These are phyloP conservation scores for Simplicillium aogashimaense DNA, from an alignment of 2,329 filamentous ascomycete genomes.

Conservation along the genomic window DNA sequence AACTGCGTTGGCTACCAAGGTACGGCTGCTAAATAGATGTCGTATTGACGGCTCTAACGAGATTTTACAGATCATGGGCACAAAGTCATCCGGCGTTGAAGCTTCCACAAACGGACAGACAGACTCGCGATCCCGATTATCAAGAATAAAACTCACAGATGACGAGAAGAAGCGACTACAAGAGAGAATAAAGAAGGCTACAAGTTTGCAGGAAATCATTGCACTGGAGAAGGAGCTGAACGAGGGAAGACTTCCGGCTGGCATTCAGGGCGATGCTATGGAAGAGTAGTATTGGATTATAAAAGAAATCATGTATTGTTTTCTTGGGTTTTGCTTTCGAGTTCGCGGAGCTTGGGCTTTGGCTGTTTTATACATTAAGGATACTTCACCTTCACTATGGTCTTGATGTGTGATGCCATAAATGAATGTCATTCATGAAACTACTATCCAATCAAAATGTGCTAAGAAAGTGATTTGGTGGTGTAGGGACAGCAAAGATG, in stretches of 20 bases:
- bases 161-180: conserved; percentile 79
- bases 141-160: conserved; percentile 76
- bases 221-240: conserved; percentile 83
- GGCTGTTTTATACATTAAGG: conserved; percentile 3
- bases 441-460: neutral
- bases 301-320: neutral
- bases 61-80: conserved; percentile 58
- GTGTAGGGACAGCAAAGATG: too few relatives aligned
- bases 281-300: conserved; percentile 37
- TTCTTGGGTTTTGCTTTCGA: conserved; percentile 1
- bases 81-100: conserved; percentile 71
- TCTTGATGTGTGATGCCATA: too few relatives aligned
- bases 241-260: conserved; percentile 74
- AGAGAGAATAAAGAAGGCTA: conserved; percentile 79
- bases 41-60: neutral
- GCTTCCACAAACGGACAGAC: conserved; percentile 30
- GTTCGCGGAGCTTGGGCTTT: neutral
- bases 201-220: conserved; percentile 82
- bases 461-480: too few relatives aligned
- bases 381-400: too few relatives aligned
- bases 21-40: conserved; percentile 17
- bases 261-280: conserved; percentile 48
- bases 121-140: conserved; percentile 48
- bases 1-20: conserved; percentile 67
- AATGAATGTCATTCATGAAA: conserved; percentile 1